A percentile compares a stretch with the other conserved stretches of the same genome.
These are phyloP conservation scores for Euphrasia arctica DNA, from an alignment of 305 asterid genomes.

Conservation along the genomic window DNA sequence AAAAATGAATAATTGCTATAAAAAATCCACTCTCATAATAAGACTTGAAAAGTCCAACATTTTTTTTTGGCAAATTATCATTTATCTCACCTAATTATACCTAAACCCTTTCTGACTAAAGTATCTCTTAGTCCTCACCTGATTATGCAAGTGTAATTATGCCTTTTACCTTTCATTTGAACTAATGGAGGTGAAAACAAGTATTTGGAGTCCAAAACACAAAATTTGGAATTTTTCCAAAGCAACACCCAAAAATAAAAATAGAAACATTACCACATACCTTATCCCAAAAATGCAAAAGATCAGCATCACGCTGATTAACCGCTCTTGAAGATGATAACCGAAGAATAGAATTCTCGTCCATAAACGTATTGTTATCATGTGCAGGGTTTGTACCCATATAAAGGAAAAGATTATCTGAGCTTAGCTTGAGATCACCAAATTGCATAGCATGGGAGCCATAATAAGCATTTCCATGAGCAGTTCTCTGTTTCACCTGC, in stretches of 20 bases:
- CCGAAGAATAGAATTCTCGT: constrained; percentile 42
- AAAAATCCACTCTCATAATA: no score
- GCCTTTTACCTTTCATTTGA: no score
- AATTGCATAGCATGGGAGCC: constrained; percentile 99
- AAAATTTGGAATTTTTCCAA: not conserved
- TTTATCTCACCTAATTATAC: no score
- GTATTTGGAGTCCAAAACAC: no score
- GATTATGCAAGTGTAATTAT: no score
- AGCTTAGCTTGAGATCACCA: constrained; percentile 66
- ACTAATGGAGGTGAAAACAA: no score
- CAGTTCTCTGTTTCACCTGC: constrained; percentile 77
- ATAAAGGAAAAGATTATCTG: constrained; percentile 55
- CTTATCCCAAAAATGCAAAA: constrained; percentile 95
- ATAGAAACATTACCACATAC: constrained; percentile 32
- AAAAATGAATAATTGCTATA: no score
- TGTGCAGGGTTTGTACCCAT: constrained; percentile 93
- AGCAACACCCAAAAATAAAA: not conserved
- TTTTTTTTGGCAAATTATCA: no score
- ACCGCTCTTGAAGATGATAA: constrained; percentile 54
- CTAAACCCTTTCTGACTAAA: no score
- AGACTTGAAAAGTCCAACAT: no score
- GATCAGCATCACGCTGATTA: constrained; percentile 96
- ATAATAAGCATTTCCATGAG: constrained; percentile 45
- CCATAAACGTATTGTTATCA: constrained; percentile 56
- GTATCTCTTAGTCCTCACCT: no score